A percentile compares a stretch with the other conserved stretches of the same genome.
Conservation (phyloP, 2,329 filamentous ascomycete species). For the Xylariaceae sp. region DNA sequence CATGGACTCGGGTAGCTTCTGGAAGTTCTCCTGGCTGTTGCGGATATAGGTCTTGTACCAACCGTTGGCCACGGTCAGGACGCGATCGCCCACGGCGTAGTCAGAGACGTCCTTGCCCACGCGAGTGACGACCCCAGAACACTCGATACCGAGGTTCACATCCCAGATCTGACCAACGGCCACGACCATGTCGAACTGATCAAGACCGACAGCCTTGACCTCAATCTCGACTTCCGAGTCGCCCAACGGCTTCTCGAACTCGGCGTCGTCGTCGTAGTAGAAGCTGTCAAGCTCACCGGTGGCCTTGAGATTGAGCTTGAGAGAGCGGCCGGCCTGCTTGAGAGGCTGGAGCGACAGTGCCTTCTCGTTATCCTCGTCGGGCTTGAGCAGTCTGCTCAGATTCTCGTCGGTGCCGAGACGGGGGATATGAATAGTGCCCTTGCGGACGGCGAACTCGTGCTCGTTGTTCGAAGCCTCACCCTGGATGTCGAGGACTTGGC, state of each 20-base stretch:
- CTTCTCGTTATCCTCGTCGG: constrained; percentile 20
- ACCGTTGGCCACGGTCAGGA: constrained; percentile 21
- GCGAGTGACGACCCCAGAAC: constrained; percentile 23
- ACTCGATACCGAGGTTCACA: constrained; percentile 25
- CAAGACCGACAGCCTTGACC: constrained; percentile 25
- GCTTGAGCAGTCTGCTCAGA: constrained; percentile 22
- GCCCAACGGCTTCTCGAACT: constrained; percentile 20
- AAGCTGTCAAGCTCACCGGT: constrained; percentile 27
- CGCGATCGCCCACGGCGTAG: constrained; percentile 23
- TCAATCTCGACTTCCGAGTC: constrained; percentile 25
- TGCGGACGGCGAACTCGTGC: constrained; percentile 24
- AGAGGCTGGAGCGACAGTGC: constrained; percentile 21
- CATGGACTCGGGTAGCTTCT: constrained; percentile 24
- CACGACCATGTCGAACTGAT: constrained; percentile 26
- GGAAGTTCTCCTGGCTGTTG: constrained; percentile 25
- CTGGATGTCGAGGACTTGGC: constrained; percentile 24
- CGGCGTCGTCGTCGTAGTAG: constrained; percentile 23
- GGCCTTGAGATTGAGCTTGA: constrained; percentile 24
- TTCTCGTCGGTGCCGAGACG: constrained; percentile 23
- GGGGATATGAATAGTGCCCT: constrained; percentile 23
- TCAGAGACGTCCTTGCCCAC: constrained; percentile 23
- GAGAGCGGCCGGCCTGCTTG: constrained; percentile 22
- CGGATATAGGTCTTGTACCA: constrained; percentile 26
- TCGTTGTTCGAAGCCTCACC: constrained; percentile 22
- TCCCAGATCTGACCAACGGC: constrained; percentile 26